A percentile compares a stretch with the other conserved stretches of the same genome.
phyloP scores from a whole-genome alignment of 768 basidiomycete species.

The Xerocomus potaroensis region DNA sequence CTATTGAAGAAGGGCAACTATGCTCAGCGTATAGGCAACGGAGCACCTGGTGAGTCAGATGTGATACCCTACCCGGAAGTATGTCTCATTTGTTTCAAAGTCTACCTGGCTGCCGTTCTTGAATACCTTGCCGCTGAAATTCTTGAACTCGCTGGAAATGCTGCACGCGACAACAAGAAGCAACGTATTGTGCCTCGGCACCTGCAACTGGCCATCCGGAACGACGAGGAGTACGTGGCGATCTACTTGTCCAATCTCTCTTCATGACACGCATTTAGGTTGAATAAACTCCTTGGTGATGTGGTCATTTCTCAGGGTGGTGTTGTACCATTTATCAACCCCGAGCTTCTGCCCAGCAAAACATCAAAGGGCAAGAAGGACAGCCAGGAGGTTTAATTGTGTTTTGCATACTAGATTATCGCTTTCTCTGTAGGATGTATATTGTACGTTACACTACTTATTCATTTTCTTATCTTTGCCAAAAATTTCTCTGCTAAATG shows the following conservation, averaged over 20 bases:
- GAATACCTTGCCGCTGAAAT: constrained; percentile 63
- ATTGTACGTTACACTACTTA: constrained; percentile 33
- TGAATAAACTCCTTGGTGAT: constrained; percentile 38
- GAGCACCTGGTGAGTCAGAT: constrained; percentile 40
- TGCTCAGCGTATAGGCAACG: constrained; percentile 51
- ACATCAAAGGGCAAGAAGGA: constrained; percentile 50
- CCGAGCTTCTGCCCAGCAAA: constrained; percentile 52
- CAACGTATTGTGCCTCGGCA: constrained; percentile 63
- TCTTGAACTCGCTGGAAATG: constrained; percentile 57
- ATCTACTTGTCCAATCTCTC: background rate
- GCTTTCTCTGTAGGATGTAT: constrained; percentile 23
- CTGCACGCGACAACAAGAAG: constrained; percentile 54
- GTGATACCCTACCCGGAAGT: too few species aligned
- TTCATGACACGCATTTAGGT: constrained; percentile 13
- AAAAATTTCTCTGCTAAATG: too few species aligned
- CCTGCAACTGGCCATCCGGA: constrained; percentile 61
- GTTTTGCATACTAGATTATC: constrained; percentile 12
- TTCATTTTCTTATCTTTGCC: constrained; percentile 15
- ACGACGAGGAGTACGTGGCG: constrained; percentile 46
- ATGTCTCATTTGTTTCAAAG: constrained; percentile 18
- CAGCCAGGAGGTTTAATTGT: constrained; percentile 40
- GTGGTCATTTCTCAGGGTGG: constrained; percentile 65
- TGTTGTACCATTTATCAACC: constrained; percentile 49
- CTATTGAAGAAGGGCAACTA: constrained; percentile 58
- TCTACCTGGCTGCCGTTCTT: constrained; percentile 59